Percentiles rank a stretch among this genome's conserved stretches.
Evolutionary conservation across 2,329 filamentous ascomycete genomes (phyloP).

Genomic region (Claviceps quebecensis): DNA sequence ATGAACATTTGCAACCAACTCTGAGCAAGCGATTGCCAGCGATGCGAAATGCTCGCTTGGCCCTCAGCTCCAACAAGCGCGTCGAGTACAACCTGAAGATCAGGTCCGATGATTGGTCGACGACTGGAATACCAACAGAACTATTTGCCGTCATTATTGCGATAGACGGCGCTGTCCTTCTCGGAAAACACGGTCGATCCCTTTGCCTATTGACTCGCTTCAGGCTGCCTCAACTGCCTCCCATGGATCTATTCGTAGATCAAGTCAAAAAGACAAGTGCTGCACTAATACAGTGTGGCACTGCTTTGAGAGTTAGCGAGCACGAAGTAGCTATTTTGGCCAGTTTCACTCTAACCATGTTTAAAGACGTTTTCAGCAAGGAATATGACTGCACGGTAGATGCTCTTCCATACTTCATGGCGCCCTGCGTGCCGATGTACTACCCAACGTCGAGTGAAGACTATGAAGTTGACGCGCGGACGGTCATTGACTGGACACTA

Average conservation of each 20-base stretch:
- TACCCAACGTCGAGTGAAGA: background rate
- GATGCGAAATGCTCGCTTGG: slow-evolving; percentile 78
- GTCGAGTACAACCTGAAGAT: slow-evolving; percentile 61
- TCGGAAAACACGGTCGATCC: slow-evolving; percentile 46
- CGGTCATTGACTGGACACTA: slow-evolving; percentile 46
- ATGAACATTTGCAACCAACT: slow-evolving; percentile 60
- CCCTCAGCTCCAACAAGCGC: slow-evolving; percentile 65
- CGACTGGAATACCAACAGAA: slow-evolving; percentile 25
- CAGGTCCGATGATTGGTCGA: slow-evolving; percentile 64
- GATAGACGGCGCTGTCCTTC: slow-evolving; percentile 38
- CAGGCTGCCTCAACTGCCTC: slow-evolving; percentile 47
- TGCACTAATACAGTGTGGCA: slow-evolving; percentile 29
- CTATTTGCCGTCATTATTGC: slow-evolving; percentile 51
- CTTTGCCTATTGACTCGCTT: slow-evolving; percentile 59
- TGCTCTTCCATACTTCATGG: slow-evolving; percentile 73
- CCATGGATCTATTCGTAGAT: slow-evolving; percentile 60
- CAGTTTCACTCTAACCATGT: slow-evolving; percentile 60
- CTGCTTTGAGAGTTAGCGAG: slow-evolving; percentile 28
- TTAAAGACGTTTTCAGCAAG: slow-evolving; percentile 82
- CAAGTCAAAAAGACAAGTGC: slow-evolving; percentile 46
- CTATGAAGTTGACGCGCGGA: background rate
- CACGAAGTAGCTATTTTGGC: slow-evolving; percentile 42
- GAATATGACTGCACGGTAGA: slow-evolving; percentile 48
- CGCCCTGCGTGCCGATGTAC: slow-evolving; percentile 31
- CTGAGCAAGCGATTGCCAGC: slow-evolving; percentile 57